A percentile compares a stretch with the other conserved stretches of the same genome.
These are phyloP conservation scores for Lecanicillium sp. DNA, from an alignment of 2,329 filamentous ascomycete species.

Conservation along the genomic window DNA sequence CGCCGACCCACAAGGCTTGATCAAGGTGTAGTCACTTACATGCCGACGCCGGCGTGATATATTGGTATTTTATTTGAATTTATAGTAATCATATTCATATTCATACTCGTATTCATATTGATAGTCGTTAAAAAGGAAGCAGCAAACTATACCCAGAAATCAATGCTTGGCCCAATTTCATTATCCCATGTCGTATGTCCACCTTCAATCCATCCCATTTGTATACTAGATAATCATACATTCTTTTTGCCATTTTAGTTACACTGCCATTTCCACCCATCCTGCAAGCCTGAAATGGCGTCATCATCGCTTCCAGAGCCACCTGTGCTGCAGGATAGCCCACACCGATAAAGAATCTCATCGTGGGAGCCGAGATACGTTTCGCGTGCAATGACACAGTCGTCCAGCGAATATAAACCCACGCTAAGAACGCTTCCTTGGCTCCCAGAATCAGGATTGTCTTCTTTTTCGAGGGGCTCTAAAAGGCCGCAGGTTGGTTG, in stretches of 20 bases:
- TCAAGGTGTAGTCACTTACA: too few relatives aligned
- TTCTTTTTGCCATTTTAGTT: background rate
- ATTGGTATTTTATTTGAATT: too few relatives aligned
- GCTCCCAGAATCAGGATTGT: background rate
- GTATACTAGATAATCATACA: background rate
- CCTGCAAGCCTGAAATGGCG: constrained; percentile 1
- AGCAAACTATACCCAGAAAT: too few relatives aligned
- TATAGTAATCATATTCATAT: too few relatives aligned
- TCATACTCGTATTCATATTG: too few relatives aligned
- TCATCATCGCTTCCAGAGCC: constrained; percentile 1
- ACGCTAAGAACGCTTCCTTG: background rate
- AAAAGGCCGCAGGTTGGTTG: constrained; percentile 1
- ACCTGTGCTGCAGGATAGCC: constrained; percentile 3
- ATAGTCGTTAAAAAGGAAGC: too few relatives aligned
- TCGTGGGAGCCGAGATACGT: background rate
- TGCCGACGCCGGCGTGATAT: too few relatives aligned
- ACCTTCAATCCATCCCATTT: too few relatives aligned
- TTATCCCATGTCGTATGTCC: too few relatives aligned
- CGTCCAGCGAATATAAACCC: constrained; percentile 1
- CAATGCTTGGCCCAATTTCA: too few relatives aligned
- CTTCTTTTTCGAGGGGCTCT: background rate
- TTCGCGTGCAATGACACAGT: constrained; percentile 5
- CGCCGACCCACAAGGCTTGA: too few relatives aligned
- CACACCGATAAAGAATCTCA: constrained; percentile 2
- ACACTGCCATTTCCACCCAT: constrained; percentile 8